Conservation (phyloP, 2,329 filamentous ascomycete genomes). For the Botrytis aclada region DNA sequence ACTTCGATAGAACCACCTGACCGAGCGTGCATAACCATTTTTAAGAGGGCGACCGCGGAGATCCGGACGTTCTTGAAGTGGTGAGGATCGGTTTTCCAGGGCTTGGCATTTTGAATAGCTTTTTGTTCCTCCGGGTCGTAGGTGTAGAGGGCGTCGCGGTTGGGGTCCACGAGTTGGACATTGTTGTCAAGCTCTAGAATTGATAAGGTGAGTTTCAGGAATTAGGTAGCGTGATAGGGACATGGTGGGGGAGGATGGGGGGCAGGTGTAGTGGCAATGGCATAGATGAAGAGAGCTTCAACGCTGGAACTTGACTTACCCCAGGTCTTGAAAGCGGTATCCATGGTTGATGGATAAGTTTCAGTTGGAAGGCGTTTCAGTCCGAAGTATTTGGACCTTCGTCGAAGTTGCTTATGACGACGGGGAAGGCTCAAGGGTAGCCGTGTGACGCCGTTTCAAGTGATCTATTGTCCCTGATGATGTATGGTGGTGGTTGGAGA, state of each 20-base stretch:
- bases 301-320: constrained; percentile 44
- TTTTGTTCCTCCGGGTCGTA: constrained; percentile 71
- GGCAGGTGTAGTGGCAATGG: not conserved
- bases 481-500: not conserved
- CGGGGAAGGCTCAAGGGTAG: not conserved
- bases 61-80: constrained; percentile 95
- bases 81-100: constrained; percentile 75
- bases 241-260: not conserved
- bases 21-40: constrained; percentile 99
- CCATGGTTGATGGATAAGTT: constrained; percentile 42
- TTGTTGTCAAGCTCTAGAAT: constrained; percentile 80
- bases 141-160: constrained; percentile 86
- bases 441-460: not conserved
- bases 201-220: constrained; percentile 31
- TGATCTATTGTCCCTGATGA: not conserved
- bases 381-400: not conserved
- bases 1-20: constrained; percentile 88
- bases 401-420: not conserved
- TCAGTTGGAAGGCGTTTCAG: not conserved
- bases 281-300: constrained; percentile 17
- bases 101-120: constrained; percentile 58
- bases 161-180: constrained; percentile 76
- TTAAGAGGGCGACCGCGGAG: constrained; percentile 87
- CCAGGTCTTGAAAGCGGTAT: constrained; percentile 58
- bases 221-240: not conserved